Base-by-base conservation (phyloP, 2,329 filamentous ascomycete genomes). In the Magnaporthiopsis rhizophila region DNA sequence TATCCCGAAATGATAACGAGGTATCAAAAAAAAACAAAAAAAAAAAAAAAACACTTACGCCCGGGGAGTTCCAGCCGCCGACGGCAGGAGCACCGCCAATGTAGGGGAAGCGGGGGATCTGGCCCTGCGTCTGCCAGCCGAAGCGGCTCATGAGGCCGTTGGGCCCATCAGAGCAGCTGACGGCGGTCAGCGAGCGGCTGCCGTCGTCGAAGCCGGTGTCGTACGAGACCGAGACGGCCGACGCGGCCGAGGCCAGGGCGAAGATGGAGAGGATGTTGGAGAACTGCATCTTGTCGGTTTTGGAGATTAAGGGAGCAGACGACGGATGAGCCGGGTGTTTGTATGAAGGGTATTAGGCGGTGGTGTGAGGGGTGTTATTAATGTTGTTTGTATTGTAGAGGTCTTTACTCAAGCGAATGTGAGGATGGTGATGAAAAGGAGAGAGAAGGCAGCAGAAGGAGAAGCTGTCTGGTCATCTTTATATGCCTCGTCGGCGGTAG, bases 131-230 rank as follows among this genome's bases (percentile, higher is more conserved):
- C 63, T 76, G 72, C 84, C 83, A 89, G 69, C 80, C 80, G 76
- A 84, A 85, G 70, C 79, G 82, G 69, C 82, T 86, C 67, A 84
- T 84, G 67, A 91, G 81, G 65, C 89, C 89, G 75, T 90, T 88
- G 66, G 67, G 60, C 64, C 89, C 89, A 71, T 91, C 85, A 38
- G 85, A 89, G 83, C 89, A 92, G 66, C 86, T 74, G 59, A 92
- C 81, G 6, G 71, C 74, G 45, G 76, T 79, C 64, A 93, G 74
- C 59, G 83, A 79, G 65, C 86, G 82, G 66, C 69, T 68, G 59
- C 73, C 73, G 67, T 88, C 78, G 72, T 93, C 90, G 77, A 91
- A 95, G 72, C 82, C 86, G 26, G 78, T 76, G 77, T 93, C 90
- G 76, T 88, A 94, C 68, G 87, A 88, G 71, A 92, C 89, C 18